Conservation (phyloP, 1,139 yeast genomes). For the Lodderomyces oxycetoniae region DNA sequence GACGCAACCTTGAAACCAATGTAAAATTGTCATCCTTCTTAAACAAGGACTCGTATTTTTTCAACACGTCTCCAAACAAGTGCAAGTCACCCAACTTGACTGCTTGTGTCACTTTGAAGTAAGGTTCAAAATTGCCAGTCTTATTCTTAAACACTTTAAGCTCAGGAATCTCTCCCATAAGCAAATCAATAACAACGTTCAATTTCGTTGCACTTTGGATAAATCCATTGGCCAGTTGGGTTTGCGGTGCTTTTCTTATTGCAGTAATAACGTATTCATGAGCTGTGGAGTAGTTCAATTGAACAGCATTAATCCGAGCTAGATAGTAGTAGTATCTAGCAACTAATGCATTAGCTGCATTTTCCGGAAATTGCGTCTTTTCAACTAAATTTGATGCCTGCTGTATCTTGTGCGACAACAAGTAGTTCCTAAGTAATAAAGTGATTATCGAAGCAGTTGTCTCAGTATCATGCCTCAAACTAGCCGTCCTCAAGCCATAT, state of each 20-base stretch:
- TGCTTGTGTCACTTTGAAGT: conserved; percentile 83
- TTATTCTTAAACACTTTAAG: conserved; percentile 72
- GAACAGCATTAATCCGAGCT: conserved; percentile 86
- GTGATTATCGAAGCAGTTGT: conserved; percentile 87
- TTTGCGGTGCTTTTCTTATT: conserved; percentile 95
- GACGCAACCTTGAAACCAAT: conserved; percentile 83
- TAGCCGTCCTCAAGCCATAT: conserved; percentile 77
- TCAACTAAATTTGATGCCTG: conserved; percentile 89
- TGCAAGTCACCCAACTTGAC: conserved; percentile 89
- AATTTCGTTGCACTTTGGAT: conserved; percentile 87
- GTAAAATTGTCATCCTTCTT: conserved; percentile 79
- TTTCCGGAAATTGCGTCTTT: conserved; percentile 81
- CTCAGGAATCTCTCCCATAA: conserved; percentile 98
- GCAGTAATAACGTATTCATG: conserved; percentile 89
- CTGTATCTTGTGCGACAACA: conserved; percentile 72
- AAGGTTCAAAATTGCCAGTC: conserved; percentile 61
- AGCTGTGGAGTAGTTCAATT: conserved; percentile 87
- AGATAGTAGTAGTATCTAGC: conserved; percentile 90
- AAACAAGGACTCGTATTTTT: conserved; percentile 57
- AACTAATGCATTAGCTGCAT: conserved; percentile 81
- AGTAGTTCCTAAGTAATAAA: conserved; percentile 73
- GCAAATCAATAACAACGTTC: conserved; percentile 79
- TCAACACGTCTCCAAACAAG: conserved; percentile 71
- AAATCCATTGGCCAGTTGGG: conserved; percentile 79
- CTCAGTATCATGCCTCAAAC: conserved; percentile 88